Conservation (phyloP, 371 early-diverging fungal species). For the Mortierella sp. region DNA sequence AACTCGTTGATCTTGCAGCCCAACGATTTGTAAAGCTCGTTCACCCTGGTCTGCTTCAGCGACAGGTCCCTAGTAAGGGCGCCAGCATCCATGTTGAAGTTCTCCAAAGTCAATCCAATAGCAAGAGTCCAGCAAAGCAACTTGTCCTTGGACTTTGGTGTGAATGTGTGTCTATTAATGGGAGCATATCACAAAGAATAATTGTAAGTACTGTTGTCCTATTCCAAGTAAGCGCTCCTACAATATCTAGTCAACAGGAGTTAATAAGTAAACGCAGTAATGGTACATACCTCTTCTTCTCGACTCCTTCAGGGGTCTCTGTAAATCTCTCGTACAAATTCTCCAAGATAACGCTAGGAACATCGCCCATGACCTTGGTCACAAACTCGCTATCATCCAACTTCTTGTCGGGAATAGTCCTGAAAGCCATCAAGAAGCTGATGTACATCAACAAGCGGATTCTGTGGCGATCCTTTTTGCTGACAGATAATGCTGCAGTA, state of each 20-base stretch:
- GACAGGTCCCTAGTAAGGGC: conserved; percentile 78
- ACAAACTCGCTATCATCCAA: conserved; percentile 70
- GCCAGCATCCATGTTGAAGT: conserved; percentile 74
- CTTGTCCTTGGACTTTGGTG: conserved; percentile 81
- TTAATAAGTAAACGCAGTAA: not conserved
- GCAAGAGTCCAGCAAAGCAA: conserved; percentile 84
- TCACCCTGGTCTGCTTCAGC: conserved; percentile 65
- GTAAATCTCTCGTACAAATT: conserved; percentile 78
- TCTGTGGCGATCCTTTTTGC: conserved; percentile 73
- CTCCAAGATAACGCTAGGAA: conserved; percentile 74
- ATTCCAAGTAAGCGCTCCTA: not conserved
- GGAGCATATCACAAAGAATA: not conserved
- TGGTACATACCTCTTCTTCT: conserved; percentile 51
- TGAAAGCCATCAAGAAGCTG: conserved; percentile 79
- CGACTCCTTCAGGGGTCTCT: conserved; percentile 67
- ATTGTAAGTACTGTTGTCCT: not conserved
- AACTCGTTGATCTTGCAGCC: conserved; percentile 73
- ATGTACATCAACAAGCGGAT: conserved; percentile 81
- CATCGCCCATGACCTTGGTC: conserved; percentile 64
- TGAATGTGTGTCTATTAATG: conserved; percentile 65
- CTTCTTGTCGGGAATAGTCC: conserved; percentile 62
- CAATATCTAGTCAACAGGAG: not conserved
- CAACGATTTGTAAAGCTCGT: conserved; percentile 62
- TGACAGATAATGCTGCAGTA: conserved; percentile 63
- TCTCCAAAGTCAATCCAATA: conserved; percentile 78